Conservation (phyloP, 2,329 filamentous ascomycete species). For the Diaporthe sp. region DNA sequence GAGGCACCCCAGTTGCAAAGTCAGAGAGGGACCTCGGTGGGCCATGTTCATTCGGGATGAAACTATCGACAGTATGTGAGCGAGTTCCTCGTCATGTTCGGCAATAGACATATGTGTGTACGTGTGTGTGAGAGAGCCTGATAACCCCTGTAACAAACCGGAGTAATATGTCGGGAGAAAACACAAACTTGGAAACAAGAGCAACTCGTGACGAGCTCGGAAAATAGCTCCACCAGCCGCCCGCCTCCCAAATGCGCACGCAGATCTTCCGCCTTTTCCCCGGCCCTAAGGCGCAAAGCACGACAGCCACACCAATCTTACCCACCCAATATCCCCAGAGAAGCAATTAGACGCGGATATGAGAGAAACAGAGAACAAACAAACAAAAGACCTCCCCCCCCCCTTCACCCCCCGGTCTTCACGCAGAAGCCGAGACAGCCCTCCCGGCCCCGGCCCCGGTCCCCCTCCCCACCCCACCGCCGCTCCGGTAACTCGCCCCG, state of each 20-base stretch:
- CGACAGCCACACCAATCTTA: neutral
- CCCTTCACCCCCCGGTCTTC: neutral
- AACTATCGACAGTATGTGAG: conserved; percentile 7
- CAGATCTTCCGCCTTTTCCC: neutral
- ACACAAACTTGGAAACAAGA: neutral
- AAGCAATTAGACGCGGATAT: neutral
- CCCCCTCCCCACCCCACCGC: neutral
- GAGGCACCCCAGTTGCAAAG: neutral
- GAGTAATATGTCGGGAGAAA: conserved; percentile 11
- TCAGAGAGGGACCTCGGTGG: neutral
- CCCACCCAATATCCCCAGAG: neutral
- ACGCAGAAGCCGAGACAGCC: conserved; percentile 27
- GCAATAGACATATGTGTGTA: neutral
- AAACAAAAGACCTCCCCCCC: neutral
- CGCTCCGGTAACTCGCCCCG: conserved; percentile 41
- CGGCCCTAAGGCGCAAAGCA: neutral
- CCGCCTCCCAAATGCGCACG: neutral
- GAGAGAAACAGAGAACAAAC: neutral
- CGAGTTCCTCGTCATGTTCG: neutral
- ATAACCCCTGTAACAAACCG: neutral
- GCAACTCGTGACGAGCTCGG: neutral
- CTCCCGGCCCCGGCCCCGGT: conserved; percentile 14
- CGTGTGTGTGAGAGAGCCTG: neutral
- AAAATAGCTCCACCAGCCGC: neutral
- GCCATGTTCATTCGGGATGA: neutral